phyloP scores from a whole-genome alignment of 306 rosid genomes.

The Comarum palustre region DNA sequence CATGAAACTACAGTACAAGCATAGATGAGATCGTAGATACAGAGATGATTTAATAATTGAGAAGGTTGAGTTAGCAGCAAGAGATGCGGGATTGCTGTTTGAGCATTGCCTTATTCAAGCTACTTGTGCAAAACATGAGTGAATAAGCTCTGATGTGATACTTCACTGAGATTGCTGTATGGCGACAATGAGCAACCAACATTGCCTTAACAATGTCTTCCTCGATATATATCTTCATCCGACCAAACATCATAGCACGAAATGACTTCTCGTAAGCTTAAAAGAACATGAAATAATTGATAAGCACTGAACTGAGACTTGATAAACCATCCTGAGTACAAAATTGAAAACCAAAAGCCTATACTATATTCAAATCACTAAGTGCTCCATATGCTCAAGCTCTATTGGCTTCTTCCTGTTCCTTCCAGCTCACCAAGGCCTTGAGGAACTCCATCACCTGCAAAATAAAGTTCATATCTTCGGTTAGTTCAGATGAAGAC shows the following conservation, averaged over 20 bases:
- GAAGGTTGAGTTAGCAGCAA: neutral
- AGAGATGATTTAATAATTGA: too few relatives aligned
- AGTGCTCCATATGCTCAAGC: neutral
- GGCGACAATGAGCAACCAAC: neutral
- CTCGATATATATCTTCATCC: neutral
- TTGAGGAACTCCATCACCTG: conserved; percentile 88
- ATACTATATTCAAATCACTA: neutral
- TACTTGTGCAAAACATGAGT: neutral
- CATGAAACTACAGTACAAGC: neutral
- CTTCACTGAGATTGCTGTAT: too few relatives aligned
- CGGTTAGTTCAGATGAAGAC: neutral
- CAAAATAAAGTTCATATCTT: conserved; percentile 9
- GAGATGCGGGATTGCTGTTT: neutral
- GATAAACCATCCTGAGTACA: neutral
- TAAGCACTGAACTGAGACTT: conserved; percentile 4
- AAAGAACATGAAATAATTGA: neutral
- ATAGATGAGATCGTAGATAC: neutral
- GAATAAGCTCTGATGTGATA: neutral
- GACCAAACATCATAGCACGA: neutral
- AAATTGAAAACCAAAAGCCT: conserved; percentile 9
- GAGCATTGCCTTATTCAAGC: neutral
- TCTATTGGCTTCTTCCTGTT: conserved; percentile 19
- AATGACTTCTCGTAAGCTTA: neutral
- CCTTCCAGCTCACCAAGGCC: conserved; percentile 63
- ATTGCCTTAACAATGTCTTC: neutral